These are phyloP conservation scores for Tetramitus jugosus DNA, from an alignment of 208 protist genomes.

Conservation along the genomic window DNA sequence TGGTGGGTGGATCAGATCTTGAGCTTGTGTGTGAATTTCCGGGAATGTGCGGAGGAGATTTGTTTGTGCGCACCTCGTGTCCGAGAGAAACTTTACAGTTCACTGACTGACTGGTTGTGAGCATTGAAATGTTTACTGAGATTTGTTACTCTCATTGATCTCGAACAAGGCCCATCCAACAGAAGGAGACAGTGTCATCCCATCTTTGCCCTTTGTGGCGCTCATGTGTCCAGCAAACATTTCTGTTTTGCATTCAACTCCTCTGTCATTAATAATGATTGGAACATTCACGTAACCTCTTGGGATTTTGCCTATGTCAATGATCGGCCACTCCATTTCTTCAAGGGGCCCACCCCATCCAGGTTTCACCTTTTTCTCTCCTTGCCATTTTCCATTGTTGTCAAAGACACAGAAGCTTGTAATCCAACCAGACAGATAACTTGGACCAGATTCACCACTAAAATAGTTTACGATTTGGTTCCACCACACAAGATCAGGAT, in stretches of 20 bases:
- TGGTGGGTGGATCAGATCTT: too few species aligned
- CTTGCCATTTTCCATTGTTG: neutral
- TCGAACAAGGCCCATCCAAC: neutral
- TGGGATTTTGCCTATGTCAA: neutral
- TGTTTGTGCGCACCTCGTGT: too few species aligned
- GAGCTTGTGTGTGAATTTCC: too few species aligned
- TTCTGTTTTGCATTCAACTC: neutral
- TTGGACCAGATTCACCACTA: neutral
- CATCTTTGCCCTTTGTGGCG: neutral
- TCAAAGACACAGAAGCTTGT: neutral
- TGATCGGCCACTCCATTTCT: neutral
- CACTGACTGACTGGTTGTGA: too few species aligned
- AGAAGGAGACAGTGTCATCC: neutral
- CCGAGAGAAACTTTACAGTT: too few species aligned
- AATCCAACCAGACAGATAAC: conserved; percentile 8
- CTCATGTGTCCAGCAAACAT: neutral
- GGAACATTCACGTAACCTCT: neutral
- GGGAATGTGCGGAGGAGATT: too few species aligned
- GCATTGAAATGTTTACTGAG: too few species aligned
- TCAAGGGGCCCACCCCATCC: too few species aligned
- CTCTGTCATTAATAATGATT: conserved; percentile 1
- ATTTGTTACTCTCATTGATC: neutral
- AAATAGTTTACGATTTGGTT: neutral
- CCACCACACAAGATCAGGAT: neutral
- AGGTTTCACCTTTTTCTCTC: neutral